Evolutionary conservation across 345 rosid species (phyloP).

Genomic region (Cardiospermum halicacabum): DNA sequence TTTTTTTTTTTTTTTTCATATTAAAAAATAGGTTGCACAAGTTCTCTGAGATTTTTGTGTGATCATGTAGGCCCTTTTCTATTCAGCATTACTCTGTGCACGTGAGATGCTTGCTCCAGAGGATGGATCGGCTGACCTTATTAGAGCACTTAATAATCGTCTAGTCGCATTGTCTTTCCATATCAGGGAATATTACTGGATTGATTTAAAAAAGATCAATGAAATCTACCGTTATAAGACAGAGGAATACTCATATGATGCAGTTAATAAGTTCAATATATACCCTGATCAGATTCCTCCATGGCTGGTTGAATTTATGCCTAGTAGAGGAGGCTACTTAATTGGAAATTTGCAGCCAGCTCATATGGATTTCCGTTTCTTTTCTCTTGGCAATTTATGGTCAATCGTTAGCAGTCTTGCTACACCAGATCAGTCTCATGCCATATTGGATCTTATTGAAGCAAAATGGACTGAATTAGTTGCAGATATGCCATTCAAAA

Average conservation of each 20-base stretch:
- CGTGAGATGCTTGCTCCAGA: slow-evolving; percentile 87
- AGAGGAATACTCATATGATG: slow-evolving; percentile 85
- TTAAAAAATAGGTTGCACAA: not conserved
- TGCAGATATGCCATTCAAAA: slow-evolving; percentile 81
- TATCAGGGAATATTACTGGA: slow-evolving; percentile 87
- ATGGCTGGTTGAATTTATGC: slow-evolving; percentile 87
- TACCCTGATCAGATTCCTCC: slow-evolving; percentile 91
- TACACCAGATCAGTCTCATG: slow-evolving; percentile 72
- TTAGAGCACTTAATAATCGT: slow-evolving; percentile 74
- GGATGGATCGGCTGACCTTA: slow-evolving; percentile 79
- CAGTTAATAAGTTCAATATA: slow-evolving; percentile 88
- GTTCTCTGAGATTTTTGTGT: not conserved
- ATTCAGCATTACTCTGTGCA: slow-evolving; percentile 77
- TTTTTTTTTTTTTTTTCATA: too few relatives aligned
- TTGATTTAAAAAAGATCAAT: slow-evolving; percentile 68
- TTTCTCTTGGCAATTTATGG: slow-evolving; percentile 88
- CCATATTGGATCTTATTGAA: slow-evolving; percentile 77
- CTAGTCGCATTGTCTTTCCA: slow-evolving; percentile 83
- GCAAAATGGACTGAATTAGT: slow-evolving; percentile 82
- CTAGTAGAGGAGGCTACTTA: slow-evolving; percentile 69
- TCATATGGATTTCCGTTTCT: slow-evolving; percentile 94
- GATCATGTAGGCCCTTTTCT: slow-evolving; percentile 61
- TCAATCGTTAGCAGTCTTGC: slow-evolving; percentile 70
- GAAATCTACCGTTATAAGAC: slow-evolving; percentile 86
- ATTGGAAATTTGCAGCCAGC: slow-evolving; percentile 94